Evolutionary conservation across 2,329 filamentous ascomycete genomes (phyloP).

Genomic region (Rutstroemia sp.): DNA sequence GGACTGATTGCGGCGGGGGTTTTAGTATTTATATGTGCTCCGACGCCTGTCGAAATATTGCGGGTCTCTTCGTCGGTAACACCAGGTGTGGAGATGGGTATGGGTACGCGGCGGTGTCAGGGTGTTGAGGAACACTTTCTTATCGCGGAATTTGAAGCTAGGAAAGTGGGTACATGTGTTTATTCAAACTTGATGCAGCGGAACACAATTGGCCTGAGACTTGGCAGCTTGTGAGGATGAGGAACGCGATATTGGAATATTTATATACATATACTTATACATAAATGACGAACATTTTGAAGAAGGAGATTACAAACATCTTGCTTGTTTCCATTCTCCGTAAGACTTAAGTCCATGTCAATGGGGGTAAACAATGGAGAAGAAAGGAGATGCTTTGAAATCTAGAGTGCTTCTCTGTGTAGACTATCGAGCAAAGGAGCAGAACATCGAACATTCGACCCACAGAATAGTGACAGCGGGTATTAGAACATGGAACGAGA

Average conservation of each 20-base stretch:
- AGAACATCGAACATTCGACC: not conserved
- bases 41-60: not conserved
- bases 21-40: not conserved
- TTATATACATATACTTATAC: not conserved
- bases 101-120: no score
- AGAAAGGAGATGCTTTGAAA: not conserved
- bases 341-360: no score
- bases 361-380: not conserved
- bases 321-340: not conserved
- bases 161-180: not conserved
- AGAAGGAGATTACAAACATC: not conserved
- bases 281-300: not conserved
- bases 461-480: not conserved
- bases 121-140: not conserved
- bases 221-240: not conserved
- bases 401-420: not conserved
- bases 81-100: not conserved
- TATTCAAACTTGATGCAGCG: not conserved
- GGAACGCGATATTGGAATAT: not conserved
- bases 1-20: not conserved
- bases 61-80: not conserved
- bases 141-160: not conserved
- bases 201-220: not conserved
- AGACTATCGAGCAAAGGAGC: not conserved
- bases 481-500: no score